Conservation (phyloP, 176 grass and related monocot species). For the Panicum miliaceum region DNA sequence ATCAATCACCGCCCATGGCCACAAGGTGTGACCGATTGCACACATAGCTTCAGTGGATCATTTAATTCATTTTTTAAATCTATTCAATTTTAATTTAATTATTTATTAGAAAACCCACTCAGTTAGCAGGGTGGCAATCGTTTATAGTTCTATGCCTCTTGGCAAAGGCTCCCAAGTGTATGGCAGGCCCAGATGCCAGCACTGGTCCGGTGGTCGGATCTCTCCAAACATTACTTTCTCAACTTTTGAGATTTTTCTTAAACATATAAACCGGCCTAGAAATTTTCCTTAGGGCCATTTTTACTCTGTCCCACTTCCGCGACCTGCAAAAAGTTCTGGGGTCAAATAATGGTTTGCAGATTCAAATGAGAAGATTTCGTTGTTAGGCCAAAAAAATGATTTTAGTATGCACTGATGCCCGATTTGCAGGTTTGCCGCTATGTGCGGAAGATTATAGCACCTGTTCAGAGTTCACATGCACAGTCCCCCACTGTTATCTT, state of each 20-base stretch:
- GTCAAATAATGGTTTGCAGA: too few species aligned
- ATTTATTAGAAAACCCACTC: background rate
- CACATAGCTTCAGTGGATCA: background rate
- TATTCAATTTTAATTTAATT: background rate
- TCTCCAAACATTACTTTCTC: background rate
- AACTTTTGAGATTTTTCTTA: too few species aligned
- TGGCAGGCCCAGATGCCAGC: constrained; percentile 14
- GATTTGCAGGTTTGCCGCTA: background rate
- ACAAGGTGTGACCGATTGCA: background rate
- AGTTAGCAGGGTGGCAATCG: background rate
- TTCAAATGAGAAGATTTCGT: background rate
- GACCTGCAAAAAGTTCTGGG: too few species aligned
- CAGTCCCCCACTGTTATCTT: background rate
- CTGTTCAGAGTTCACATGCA: background rate
- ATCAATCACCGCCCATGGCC: background rate
- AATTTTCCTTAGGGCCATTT: too few species aligned
- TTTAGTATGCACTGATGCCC: background rate
- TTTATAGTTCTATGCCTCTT: background rate
- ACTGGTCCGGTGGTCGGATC: background rate
- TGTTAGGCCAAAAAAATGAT: background rate
- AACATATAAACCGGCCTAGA: too few species aligned
- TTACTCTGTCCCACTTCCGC: too few species aligned
- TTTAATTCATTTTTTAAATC: background rate
- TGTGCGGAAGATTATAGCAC: background rate
- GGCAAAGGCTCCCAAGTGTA: constrained; percentile 16